Conservation (phyloP, 257 asterid genomes). For the Lavandula angustifolia region DNA sequence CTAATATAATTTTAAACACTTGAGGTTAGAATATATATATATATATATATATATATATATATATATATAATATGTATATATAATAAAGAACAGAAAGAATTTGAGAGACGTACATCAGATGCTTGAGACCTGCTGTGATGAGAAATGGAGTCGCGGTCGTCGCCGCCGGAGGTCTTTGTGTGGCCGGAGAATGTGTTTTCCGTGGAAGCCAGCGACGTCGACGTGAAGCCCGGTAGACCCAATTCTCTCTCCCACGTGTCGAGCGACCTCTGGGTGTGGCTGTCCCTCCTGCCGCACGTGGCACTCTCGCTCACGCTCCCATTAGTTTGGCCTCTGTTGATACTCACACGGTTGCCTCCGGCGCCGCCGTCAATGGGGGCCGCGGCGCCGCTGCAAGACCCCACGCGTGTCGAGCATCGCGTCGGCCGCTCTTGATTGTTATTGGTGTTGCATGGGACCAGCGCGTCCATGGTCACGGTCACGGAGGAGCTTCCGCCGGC, state of each 20-base stretch:
- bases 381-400: conserved; percentile 36
- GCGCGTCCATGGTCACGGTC: conserved; percentile 49
- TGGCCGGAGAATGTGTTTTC: conserved; percentile 59
- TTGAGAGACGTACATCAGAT: background rate
- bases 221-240: conserved; percentile 42
- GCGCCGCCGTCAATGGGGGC: background rate
- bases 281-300: conserved; percentile 41
- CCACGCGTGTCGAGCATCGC: conserved; percentile 47
- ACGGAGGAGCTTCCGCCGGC: conserved; percentile 28
- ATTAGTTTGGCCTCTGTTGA: conserved; percentile 32
- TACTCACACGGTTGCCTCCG: background rate
- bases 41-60: too few relatives aligned
- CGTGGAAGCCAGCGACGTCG: conserved; percentile 32
- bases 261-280: conserved; percentile 35
- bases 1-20: too few relatives aligned
- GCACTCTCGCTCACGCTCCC: conserved; percentile 56
- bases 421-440: conserved; percentile 27
- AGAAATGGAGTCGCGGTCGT: conserved; percentile 66
- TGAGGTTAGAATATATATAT: too few relatives aligned
- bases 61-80: too few relatives aligned
- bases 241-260: conserved; percentile 49
- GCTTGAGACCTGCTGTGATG: conserved; percentile 64
- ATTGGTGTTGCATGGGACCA: conserved; percentile 51
- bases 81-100: background rate
- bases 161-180: conserved; percentile 40